Conservation (phyloP, 371 early-diverging fungal genomes). For the Lichtheimia corymbifera region DNA sequence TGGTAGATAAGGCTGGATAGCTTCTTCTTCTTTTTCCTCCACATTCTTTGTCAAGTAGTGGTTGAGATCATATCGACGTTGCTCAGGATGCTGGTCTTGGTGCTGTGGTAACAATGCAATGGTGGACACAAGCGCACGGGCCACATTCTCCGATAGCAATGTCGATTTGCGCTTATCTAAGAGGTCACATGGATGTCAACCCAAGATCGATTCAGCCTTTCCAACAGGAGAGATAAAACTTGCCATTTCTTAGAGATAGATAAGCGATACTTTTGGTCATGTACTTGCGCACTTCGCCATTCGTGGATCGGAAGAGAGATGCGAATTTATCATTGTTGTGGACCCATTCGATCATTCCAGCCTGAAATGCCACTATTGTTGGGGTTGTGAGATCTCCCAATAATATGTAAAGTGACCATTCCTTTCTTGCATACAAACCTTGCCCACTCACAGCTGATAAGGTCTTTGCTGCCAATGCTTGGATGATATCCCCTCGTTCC, state of each 20-base stretch:
- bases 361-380: conserved; percentile 32
- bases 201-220: background rate
- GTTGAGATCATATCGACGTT: conserved; percentile 13
- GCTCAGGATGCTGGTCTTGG: background rate
- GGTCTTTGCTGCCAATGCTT: conserved; percentile 44
- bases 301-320: conserved; percentile 28
- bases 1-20: background rate
- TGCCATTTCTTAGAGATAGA: conserved; percentile 58
- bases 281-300: conserved; percentile 53
- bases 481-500: conserved; percentile 32
- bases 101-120: conserved; percentile 28
- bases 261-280: conserved; percentile 62
- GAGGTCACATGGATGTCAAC: background rate
- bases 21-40: background rate
- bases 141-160: conserved; percentile 50
- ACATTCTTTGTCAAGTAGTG: conserved; percentile 8
- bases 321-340: conserved; percentile 32
- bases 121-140: conserved; percentile 44
- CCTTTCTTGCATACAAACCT: conserved; percentile 17
- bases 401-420: conserved; percentile 7
- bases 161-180: conserved; percentile 56
- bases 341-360: conserved; percentile 38
- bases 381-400: too few relatives aligned
- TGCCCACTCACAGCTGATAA: conserved; percentile 46
- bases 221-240: background rate